Conservation (phyloP, 1,284 basidiomycete genomes). For the Cryptococcus amylolentus region DNA sequence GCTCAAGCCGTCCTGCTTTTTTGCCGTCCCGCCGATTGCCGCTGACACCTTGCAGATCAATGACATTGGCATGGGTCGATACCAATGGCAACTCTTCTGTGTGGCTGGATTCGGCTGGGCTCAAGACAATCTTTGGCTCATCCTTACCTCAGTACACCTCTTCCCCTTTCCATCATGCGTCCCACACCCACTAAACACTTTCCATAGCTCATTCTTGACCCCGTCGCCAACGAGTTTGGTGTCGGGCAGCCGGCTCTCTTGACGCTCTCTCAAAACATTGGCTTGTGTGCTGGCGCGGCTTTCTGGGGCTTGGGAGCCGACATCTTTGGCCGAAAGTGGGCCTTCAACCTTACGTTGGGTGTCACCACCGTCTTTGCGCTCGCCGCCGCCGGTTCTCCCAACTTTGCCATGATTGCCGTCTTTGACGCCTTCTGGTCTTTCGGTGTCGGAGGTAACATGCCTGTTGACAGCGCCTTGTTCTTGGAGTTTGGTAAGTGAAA, state of each 20-base stretch:
- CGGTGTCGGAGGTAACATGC: conserved; percentile 58
- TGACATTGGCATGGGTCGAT: conserved; percentile 60
- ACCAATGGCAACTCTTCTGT: conserved; percentile 60
- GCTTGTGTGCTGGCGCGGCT: conserved; percentile 32
- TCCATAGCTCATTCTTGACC: conserved; percentile 49
- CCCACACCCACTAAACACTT: no score
- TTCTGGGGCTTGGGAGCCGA: conserved; percentile 55
- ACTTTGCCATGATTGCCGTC: conserved; percentile 57
- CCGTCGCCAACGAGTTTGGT: conserved; percentile 53
- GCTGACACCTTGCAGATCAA: conserved; percentile 19
- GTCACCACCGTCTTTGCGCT: conserved; percentile 61
- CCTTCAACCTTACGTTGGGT: conserved; percentile 62
- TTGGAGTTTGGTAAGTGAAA: conserved; percentile 52
- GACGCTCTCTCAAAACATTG: conserved; percentile 36
- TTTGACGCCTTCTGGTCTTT: conserved; percentile 56
- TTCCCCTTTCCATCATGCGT: no score
- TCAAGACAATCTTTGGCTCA: conserved; percentile 50
- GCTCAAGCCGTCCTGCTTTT: not conserved
- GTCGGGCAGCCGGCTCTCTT: conserved; percentile 20
- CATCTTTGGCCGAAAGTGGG: conserved; percentile 54
- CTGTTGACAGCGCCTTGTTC: conserved; percentile 59
- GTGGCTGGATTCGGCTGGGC: conserved; percentile 53
- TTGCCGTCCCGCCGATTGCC: not conserved
- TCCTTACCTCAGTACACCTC: conserved; percentile 19
- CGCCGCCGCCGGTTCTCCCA: conserved; percentile 57